These are phyloP conservation scores for Saitozyma podzolica DNA, from an alignment of 768 basidiomycete genomes.

Conservation along the genomic window DNA sequence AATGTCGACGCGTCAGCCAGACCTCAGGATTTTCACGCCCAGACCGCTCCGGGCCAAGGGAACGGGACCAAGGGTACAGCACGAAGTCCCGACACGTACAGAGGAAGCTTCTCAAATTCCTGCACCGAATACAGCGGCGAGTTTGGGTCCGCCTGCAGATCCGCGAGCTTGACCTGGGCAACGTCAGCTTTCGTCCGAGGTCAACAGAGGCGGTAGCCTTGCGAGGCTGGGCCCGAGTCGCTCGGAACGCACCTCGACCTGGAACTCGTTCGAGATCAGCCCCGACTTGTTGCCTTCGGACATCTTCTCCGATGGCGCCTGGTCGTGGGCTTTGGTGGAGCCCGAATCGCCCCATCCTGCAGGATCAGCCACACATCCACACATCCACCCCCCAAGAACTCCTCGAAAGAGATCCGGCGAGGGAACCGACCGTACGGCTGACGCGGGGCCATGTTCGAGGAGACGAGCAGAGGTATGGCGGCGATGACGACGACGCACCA, in stretches of 20 bases:
- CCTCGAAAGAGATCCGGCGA: too few relatives aligned
- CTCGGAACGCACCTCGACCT: conserved; percentile 35
- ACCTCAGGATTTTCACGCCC: not conserved
- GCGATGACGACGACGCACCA: too few relatives aligned
- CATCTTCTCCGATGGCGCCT: conserved; percentile 13
- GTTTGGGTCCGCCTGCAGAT: conserved; percentile 91
- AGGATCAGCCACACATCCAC: too few relatives aligned
- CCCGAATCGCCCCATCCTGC: too few relatives aligned
- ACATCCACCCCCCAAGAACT: too few relatives aligned
- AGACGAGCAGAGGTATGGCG: too few relatives aligned
- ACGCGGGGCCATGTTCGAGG: too few relatives aligned
- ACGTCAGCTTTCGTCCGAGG: not conserved
- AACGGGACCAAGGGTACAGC: too few relatives aligned
- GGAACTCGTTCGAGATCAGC: conserved; percentile 37
- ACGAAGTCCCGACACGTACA: conserved; percentile 77
- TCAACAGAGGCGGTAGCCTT: not conserved
- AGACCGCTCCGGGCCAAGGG: not conserved
- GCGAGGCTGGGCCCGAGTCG: not conserved
- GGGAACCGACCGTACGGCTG: too few relatives aligned
- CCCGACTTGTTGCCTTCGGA: conserved; percentile 21
- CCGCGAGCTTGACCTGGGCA: conserved; percentile 84
- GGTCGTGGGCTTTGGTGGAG: not conserved
- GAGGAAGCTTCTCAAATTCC: conserved; percentile 89
- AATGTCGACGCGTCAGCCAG: conserved; percentile 3
- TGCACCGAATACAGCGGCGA: conserved; percentile 94